phyloP scores from a whole-genome alignment of 768 basidiomycete species.

The Solioccasus polychromus region DNA sequence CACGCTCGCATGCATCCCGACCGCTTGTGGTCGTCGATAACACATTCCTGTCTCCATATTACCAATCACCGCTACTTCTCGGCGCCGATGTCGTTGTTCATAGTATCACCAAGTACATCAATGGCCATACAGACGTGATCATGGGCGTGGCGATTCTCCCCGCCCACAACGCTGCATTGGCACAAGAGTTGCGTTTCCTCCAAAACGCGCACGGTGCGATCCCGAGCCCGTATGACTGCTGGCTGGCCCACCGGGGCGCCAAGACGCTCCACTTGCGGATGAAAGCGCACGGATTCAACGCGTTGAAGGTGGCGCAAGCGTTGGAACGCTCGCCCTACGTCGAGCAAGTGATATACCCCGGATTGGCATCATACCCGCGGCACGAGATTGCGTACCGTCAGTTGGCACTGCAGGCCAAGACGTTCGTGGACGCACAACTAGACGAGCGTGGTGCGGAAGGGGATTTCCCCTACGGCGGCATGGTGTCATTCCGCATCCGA shows the following conservation, averaged over 20 bases:
- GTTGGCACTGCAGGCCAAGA: slow-evolving; percentile 65
- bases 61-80: slow-evolving; percentile 79
- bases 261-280: slow-evolving; percentile 91
- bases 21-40: slow-evolving; percentile 91
- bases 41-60: slow-evolving; percentile 93
- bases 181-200: slow-evolving; percentile 70
- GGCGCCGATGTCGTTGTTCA: slow-evolving; percentile 87
- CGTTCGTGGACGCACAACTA: slow-evolving; percentile 49
- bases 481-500: slow-evolving; percentile 72
- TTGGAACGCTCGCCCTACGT: slow-evolving; percentile 58
- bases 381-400: slow-evolving; percentile 61
- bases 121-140: slow-evolving; percentile 92
- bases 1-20: slow-evolving; percentile 54
- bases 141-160: slow-evolving; percentile 84
- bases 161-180: slow-evolving; percentile 44
- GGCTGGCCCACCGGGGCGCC: slow-evolving; percentile 85
- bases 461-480: slow-evolving; percentile 88
- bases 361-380: slow-evolving; percentile 63
- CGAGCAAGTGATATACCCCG: slow-evolving; percentile 85
- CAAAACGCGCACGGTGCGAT: slow-evolving; percentile 88
- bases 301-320: slow-evolving; percentile 66
- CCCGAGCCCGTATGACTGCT: slow-evolving; percentile 83
- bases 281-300: slow-evolving; percentile 83
- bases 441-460: slow-evolving; percentile 26
- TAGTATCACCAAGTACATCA: slow-evolving; percentile 85